phyloP scores from a whole-genome alignment of 768 basidiomycete species.

The Clathrus columnatus region DNA sequence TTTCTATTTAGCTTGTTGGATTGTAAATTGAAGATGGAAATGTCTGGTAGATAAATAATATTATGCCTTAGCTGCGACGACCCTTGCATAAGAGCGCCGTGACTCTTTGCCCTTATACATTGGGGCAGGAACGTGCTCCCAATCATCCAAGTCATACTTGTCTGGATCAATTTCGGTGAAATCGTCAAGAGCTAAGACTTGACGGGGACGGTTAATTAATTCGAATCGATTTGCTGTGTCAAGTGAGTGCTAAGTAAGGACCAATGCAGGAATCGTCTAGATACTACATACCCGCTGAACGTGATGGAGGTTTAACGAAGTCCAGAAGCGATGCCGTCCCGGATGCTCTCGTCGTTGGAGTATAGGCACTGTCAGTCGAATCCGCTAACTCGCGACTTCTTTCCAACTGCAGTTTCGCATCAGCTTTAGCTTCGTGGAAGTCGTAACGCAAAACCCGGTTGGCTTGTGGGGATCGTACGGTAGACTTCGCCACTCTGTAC shows the following conservation, averaged over 20 bases:
- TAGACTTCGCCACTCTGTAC: neutral
- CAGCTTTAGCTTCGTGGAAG: neutral
- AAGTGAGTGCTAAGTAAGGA: neutral
- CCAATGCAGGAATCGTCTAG: neutral
- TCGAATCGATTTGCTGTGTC: conserved; percentile 5
- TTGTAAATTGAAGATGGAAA: neutral
- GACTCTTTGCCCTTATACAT: neutral
- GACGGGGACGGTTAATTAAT: conserved; percentile 5
- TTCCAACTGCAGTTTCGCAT: neutral
- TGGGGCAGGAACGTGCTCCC: conserved; percentile 3
- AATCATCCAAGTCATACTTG: conserved; percentile 7
- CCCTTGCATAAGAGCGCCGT: conserved; percentile 1
- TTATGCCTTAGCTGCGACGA: conserved; percentile 2
- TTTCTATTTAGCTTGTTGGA: neutral
- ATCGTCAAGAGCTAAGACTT: conserved; percentile 8
- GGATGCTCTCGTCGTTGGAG: neutral
- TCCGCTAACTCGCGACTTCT: neutral
- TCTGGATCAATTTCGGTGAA: conserved; percentile 6
- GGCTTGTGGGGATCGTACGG: neutral
- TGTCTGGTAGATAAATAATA: neutral
- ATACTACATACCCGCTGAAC: neutral
- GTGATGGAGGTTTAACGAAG: neutral
- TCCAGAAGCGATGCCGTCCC: conserved; percentile 3
- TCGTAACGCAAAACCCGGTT: neutral
- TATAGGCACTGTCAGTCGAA: neutral